Evolutionary conservation across 345 rosid species (phyloP).

Genomic region (Populus simonii): DNA sequence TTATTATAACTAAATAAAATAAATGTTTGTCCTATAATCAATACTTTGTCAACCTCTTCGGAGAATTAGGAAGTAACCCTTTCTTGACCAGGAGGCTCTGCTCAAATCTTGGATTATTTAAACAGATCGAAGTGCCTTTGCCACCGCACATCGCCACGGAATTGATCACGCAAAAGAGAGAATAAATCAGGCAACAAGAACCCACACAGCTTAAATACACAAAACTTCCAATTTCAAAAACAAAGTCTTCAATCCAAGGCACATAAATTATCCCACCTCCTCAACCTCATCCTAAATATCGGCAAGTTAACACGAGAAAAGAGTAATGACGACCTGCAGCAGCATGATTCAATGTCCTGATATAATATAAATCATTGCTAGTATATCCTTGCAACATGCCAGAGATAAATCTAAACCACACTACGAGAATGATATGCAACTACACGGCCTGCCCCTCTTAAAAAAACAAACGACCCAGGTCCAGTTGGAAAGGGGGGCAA

Average conservation of each 20-base stretch:
- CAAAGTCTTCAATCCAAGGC: neutral
- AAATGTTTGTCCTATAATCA: no score
- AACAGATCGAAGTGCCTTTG: neutral
- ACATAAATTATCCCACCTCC: neutral
- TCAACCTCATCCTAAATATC: neutral
- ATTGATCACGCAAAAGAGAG: neutral
- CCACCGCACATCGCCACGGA: neutral
- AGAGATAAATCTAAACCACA: neutral
- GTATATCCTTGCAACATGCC: conserved; percentile 8
- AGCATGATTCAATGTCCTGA: neutral
- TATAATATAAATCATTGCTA: neutral
- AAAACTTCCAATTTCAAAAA: neutral
- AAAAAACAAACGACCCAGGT: neutral
- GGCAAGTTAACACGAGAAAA: neutral
- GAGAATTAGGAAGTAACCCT: no score
- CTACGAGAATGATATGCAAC: neutral
- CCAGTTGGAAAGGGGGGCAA: neutral
- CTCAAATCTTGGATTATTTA: no score
- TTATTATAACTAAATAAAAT: no score
- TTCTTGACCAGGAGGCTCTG: no score
- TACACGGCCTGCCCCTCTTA: neutral
- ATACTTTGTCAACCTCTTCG: no score
- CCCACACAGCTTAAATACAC: neutral
- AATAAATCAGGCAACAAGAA: neutral
- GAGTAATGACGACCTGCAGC: neutral